A percentile compares a stretch with the other conserved stretches of the same genome.
Conservation (phyloP, 2,329 filamentous ascomycete genomes). For the Ilyonectria robusta region DNA sequence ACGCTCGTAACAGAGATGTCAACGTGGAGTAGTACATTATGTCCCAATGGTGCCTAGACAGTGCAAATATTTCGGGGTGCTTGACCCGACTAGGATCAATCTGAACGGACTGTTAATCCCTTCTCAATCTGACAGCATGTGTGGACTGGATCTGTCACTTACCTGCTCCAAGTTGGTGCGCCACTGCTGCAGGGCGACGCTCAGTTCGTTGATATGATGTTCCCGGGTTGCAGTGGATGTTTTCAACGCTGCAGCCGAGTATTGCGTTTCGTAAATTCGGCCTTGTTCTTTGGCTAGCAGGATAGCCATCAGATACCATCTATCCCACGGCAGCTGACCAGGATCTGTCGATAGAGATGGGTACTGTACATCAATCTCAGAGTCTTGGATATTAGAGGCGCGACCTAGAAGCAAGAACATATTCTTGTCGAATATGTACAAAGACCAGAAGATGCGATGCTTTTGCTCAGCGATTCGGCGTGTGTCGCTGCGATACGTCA, state of each 20-base stretch:
- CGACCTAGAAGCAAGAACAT: slow-evolving; percentile 33
- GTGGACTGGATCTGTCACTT: background rate
- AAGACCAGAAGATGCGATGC: slow-evolving; percentile 36
- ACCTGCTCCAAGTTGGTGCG: slow-evolving; percentile 28
- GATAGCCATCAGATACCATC: slow-evolving; percentile 28
- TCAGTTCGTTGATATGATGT: slow-evolving; percentile 21
- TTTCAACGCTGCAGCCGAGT: slow-evolving; percentile 25
- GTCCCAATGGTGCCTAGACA: slow-evolving; percentile 35
- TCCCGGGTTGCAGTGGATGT: slow-evolving; percentile 16
- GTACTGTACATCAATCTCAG: slow-evolving; percentile 33
- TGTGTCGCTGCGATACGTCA: slow-evolving; percentile 31
- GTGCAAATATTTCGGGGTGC: slow-evolving; percentile 1
- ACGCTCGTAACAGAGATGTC: slow-evolving; percentile 34
- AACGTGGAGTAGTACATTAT: slow-evolving; percentile 43
- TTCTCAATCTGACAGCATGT: too few relatives aligned
- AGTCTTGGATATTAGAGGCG: slow-evolving; percentile 36
- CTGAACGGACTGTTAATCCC: background rate
- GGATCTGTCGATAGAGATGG: slow-evolving; percentile 20
- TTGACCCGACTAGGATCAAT: slow-evolving; percentile 28
- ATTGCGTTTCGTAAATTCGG: slow-evolving; percentile 32
- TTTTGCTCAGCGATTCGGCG: slow-evolving; percentile 24
- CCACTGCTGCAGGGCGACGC: slow-evolving; percentile 31
- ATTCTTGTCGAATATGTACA: slow-evolving; percentile 39
- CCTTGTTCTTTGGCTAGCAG: slow-evolving; percentile 31
- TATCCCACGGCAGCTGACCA: slow-evolving; percentile 29